Evolutionary conservation across 2,329 filamentous ascomycete species (phyloP).

Genomic region (Thelonectria rubi): DNA sequence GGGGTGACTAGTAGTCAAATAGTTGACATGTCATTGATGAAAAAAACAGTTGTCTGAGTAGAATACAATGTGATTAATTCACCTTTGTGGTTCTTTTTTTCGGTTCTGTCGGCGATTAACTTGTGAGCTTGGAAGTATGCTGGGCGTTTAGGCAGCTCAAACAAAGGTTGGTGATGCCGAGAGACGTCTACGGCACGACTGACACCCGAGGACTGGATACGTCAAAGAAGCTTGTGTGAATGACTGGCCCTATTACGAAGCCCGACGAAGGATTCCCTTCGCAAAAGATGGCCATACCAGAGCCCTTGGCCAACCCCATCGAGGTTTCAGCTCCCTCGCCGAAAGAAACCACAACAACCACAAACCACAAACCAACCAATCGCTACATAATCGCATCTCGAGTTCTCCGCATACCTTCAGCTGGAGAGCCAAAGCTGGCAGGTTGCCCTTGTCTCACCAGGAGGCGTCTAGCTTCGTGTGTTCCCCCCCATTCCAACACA

Average conservation of each 20-base stretch:
- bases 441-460: background rate
- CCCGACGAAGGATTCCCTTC: no score
- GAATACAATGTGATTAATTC: background rate
- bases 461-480: background rate
- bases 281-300: no score
- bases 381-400: slow-evolving; percentile 10
- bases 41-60: slow-evolving; percentile 6
- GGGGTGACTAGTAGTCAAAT: background rate
- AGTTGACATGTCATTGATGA: background rate
- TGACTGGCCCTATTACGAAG: no score
- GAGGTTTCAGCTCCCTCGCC: no score
- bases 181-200: no score
- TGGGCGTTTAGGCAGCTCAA: no score
- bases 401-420: background rate
- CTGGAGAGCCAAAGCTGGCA: background rate
- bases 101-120: background rate
- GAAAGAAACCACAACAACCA: background rate
- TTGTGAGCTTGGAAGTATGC: no score
- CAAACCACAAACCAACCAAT: slow-evolving; percentile 1
- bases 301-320: no score
- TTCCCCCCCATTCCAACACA: background rate
- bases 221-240: no score
- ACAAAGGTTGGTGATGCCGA: no score
- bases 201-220: no score
- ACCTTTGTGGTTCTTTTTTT: background rate